A percentile compares a stretch with the other conserved stretches of the same genome.
Conservation (phyloP, 2,329 filamentous ascomycete genomes). For the Cercospora sp. region DNA sequence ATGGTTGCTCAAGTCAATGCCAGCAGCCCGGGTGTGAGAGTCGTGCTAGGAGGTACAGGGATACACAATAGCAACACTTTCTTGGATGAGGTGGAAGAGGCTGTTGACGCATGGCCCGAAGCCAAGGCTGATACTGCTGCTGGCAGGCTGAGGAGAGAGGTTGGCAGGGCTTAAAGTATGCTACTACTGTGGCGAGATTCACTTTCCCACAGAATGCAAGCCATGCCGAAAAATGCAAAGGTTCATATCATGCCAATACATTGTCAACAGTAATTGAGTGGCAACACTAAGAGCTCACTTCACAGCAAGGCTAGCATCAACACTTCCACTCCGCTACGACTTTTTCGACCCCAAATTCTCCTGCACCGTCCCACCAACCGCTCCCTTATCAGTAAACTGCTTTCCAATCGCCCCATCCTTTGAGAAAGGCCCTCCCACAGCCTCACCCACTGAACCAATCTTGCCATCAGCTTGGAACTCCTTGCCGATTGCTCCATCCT, state of each 20-base stretch:
- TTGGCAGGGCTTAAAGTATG: conserved; percentile 47
- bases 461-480: conserved; percentile 9
- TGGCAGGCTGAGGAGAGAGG: conserved; percentile 61
- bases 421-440: conserved; percentile 1
- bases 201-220: background rate
- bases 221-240: background rate
- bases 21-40: conserved; percentile 79
- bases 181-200: background rate
- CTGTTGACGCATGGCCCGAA: conserved; percentile 83
- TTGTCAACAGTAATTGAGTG: background rate
- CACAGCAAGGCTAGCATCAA: background rate
- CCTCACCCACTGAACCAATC: background rate
- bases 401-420: background rate
- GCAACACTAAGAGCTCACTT: background rate
- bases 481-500: conserved; percentile 7
- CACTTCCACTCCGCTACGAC: background rate
- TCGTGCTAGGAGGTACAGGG: conserved; percentile 84
- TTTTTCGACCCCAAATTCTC: conserved; percentile 6
- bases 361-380: conserved; percentile 8
- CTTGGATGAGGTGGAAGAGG: conserved; percentile 87
- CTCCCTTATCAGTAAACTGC: conserved; percentile 11
- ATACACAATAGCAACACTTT: conserved; percentile 88
- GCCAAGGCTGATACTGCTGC: conserved; percentile 59
- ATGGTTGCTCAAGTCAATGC: conserved; percentile 94
- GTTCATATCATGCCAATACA: background rate